Base-by-base conservation (phyloP, 768 basidiomycete species). In the Tylopilus sp. region DNA sequence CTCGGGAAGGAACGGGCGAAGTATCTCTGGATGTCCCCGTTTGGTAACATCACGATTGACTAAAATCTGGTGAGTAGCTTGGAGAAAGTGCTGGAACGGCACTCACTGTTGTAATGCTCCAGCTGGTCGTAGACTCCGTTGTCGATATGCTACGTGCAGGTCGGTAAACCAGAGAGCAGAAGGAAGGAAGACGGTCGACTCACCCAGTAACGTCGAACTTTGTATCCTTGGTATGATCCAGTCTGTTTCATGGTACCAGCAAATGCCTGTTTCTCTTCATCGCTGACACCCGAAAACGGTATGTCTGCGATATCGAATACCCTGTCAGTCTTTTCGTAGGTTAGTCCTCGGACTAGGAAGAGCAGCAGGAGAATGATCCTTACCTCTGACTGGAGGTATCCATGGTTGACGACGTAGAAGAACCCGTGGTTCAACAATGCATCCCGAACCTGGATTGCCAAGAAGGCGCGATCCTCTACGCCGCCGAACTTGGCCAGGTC, bases 111-210 rank as follows among this genome's bases (percentile, higher is more conserved):
- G 60, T 87, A 86, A 45, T 79, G 72, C 60, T 87, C 85, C 16
- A 85, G 59, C 56, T 85, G 82, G 60, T 87, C 86, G 16, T 67
- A 75, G 25, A 87, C 79, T 10, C 85, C 86, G 12, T 75, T 76
- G 34, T 80, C 81, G 41, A 86, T 79, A 47, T 82, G 80, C 85
- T 87, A 48, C 6, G 13, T 22, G 6, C 12, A 38, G 2, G 34
- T 46, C 17, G n/a, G 19, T 29, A 21, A n/a, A 17, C 17, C 24
- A 16, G 34, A 41, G n/a, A 16, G 46, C 17, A 16, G 17, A 34
- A n/a, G 30, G 17, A 34, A n/a, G 30, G 12, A 21, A 34, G 34
- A 44, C 5, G 4, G 19, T n/a, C 34, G 63, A 6, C 48, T 19
- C 48, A 81, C 79, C 77, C 76, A 81, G 53, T 78, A 78, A 42